These are phyloP conservation scores for Epipyxis sp. DNA, from an alignment of 108 stramenopile species.

Conservation along the genomic window DNA sequence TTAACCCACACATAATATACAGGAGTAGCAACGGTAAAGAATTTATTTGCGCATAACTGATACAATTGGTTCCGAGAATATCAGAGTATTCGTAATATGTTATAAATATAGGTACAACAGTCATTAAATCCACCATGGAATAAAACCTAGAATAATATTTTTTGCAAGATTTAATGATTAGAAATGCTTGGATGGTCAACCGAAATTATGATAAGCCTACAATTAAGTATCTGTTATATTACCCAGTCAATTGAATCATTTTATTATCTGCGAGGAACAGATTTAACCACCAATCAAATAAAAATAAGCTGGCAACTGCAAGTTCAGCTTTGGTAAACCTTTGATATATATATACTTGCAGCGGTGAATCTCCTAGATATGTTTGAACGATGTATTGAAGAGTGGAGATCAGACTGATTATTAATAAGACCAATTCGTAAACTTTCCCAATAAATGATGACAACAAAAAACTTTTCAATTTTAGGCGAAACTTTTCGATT, in stretches of 20 bases:
- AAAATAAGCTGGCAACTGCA: neutral
- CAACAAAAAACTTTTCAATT: neutral
- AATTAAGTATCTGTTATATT: neutral
- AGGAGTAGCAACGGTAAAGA: no score
- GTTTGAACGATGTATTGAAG: neutral
- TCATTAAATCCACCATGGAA: slow-evolving; percentile 8
- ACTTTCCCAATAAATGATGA: neutral
- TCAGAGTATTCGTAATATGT: neutral
- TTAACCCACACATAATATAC: neutral
- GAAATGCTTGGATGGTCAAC: no score
- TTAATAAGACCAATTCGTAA: neutral
- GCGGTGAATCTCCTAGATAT: neutral
- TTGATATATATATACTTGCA: no score
- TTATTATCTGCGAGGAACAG: slow-evolving; percentile 10
- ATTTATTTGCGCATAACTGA: neutral
- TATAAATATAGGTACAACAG: neutral
- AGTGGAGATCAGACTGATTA: neutral
- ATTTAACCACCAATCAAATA: slow-evolving; percentile 18
- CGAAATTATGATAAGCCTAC: neutral
- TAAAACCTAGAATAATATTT: slow-evolving; percentile 10
- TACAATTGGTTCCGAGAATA: neutral
- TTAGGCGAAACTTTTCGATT: neutral
- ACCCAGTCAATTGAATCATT: neutral
- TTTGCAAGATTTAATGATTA: no score
- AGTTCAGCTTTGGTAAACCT: neutral